Evolutionary conservation across 371 early-diverging fungal species (phyloP), one percentile per base, ranked within the genome.

Genomic region (Mucor irregularis): DNA sequence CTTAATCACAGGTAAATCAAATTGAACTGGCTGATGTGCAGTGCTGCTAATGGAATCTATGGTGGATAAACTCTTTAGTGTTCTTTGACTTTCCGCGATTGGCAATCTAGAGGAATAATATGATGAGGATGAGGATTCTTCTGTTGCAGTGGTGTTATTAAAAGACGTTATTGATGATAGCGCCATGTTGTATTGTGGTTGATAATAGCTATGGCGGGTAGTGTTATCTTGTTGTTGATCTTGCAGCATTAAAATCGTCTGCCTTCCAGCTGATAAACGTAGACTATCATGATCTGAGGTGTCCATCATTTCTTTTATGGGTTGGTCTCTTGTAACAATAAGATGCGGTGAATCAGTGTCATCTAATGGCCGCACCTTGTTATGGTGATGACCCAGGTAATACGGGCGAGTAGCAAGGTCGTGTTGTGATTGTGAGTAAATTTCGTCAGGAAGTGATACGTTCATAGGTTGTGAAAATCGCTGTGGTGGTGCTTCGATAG

Each of bases 401-500:
- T 53, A 60, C 8, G 60, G 53, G 0, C 60, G 24, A 40, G 46
- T 59, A 8, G 25, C 2, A n/a, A 54, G 47, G 25, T 40, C 53
- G 10, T 40, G 57, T 7, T 39, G 31, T 21, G 46, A 14, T 14
- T 45, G 47, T 22, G 8, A 21, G 25, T 52, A 45, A 13, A 30
- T 28, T 10, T 52, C 42, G 8, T 42, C 52, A 2, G 52, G 52
- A 22, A 40, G 45, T 14, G 60, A 53, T 10, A 53, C 47, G 4
- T 47, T 24, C 42, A 53, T 40, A 1, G 47, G 56, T 13, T 56
- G 56, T 11, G 56, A 61, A n/a, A 56, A 50, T 37, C 54, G 40
- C 33, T 49, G 56, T 22, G 43, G 56, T 22, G 62, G 62, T 39
- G 62, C 56, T 39, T 61, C 56, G 14, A 61, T 61, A 25, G 62